A percentile compares a stretch with the other conserved stretches of the same genome.
phyloP scores from a whole-genome alignment of 805 yeast genomes.

The Candida easanensis region DNA sequence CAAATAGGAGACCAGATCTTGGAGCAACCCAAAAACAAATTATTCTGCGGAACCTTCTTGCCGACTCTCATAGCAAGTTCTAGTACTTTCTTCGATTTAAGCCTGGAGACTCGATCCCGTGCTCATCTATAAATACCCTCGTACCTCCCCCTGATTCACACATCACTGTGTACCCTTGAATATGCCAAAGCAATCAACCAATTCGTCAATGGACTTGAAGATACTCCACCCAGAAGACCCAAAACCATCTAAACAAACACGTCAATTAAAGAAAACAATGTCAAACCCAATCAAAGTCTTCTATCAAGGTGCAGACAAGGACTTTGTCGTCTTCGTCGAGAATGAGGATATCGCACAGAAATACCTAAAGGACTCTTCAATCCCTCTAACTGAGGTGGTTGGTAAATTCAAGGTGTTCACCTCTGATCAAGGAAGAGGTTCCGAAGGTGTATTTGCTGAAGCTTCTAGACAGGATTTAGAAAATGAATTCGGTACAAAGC shows the following conservation, averaged over 20 bases:
- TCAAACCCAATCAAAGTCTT: slow-evolving; percentile 47
- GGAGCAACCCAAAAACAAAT: no score
- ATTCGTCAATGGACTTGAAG: not conserved
- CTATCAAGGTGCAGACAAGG: slow-evolving; percentile 62
- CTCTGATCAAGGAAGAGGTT: slow-evolving; percentile 58
- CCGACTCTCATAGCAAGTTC: no score
- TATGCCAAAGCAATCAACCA: no score
- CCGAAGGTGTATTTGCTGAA: slow-evolving; percentile 67
- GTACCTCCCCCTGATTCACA: not conserved
- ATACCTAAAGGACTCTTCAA: slow-evolving; percentile 46
- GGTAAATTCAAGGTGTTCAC: slow-evolving; percentile 65
- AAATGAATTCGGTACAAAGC: slow-evolving; percentile 63
- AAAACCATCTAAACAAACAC: not conserved
- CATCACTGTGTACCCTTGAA: not conserved
- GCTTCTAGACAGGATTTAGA: slow-evolving; percentile 65
- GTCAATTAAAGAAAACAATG: slow-evolving; percentile 14
- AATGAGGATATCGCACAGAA: slow-evolving; percentile 46
- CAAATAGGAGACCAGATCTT: no score
- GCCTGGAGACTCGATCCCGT: no score
- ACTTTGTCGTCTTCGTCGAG: slow-evolving; percentile 65
- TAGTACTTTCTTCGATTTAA: no score
- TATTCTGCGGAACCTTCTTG: no score
- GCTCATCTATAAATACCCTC: not conserved
- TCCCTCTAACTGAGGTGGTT: slow-evolving; percentile 60
- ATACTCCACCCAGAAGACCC: not conserved